phyloP scores from a whole-genome alignment of 2,329 filamentous ascomycete genomes.

The Aspergillus ruber region DNA sequence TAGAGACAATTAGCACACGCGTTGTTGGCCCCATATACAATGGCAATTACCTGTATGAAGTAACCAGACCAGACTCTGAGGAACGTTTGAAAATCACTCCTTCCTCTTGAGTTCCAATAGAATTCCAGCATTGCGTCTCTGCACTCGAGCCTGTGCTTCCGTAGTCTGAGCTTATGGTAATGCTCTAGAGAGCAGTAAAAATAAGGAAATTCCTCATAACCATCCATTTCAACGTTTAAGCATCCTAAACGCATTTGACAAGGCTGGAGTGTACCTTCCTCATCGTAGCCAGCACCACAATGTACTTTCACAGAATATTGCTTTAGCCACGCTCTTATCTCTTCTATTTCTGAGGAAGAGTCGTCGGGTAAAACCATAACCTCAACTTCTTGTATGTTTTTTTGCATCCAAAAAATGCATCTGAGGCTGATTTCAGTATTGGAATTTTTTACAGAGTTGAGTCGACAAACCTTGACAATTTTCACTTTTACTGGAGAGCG shows the following conservation, averaged over 20 bases:
- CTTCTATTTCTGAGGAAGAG: neutral
- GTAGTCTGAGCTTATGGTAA: no score
- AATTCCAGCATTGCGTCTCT: no score
- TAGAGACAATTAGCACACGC: no score
- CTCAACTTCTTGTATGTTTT: neutral
- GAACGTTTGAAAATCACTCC: no score
- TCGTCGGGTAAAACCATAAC: neutral
- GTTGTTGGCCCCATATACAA: no score
- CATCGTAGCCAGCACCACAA: neutral
- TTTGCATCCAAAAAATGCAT: neutral
- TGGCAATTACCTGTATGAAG: no score
- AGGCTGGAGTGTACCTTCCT: neutral
- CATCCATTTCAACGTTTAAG: neutral
- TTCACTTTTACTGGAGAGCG: neutral
- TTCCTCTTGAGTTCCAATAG: no score
- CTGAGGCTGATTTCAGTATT: neutral
- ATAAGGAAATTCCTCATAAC: neutral
- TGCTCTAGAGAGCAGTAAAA: no score
- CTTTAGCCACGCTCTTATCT: neutral
- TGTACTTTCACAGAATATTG: neutral
- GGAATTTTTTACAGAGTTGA: neutral
- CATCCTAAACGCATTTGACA: neutral
- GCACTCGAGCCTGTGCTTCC: no score
- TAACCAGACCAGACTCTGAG: no score
- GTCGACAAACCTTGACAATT: neutral